phyloP scores from a whole-genome alignment of 345 rosid genomes.

The Syzygium aqueum region DNA sequence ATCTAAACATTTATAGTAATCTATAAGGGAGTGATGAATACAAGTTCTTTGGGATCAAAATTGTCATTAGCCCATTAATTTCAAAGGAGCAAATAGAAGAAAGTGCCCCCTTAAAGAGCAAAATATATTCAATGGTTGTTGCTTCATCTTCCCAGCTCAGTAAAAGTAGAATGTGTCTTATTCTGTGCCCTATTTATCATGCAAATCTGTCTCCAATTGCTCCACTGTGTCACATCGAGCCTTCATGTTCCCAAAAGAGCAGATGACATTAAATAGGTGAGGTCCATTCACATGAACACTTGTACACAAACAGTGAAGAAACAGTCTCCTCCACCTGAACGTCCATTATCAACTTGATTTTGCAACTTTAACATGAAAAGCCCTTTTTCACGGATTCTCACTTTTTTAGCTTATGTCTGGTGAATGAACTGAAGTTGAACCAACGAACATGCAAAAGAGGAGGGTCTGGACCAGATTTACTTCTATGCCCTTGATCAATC shows the following conservation, averaged over 20 bases:
- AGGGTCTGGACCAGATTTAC: not conserved
- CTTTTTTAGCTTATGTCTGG: not conserved
- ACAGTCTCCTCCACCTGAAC: not conserved
- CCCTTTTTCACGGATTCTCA: not conserved
- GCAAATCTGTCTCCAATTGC: conserved; percentile 7
- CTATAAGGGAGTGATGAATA: not conserved
- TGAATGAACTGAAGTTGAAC: not conserved
- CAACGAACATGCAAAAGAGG: not conserved
- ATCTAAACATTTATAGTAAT: not conserved
- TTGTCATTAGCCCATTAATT: not conserved
- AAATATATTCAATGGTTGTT: not conserved
- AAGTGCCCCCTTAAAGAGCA: not conserved
- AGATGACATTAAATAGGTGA: conserved; percentile 12
- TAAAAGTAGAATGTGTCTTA: not conserved
- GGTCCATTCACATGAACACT: conserved; percentile 18
- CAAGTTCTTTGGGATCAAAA: not conserved
- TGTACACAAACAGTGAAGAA: conserved; percentile 4
- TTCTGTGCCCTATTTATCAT: conserved; percentile 4
- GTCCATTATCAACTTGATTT: not conserved
- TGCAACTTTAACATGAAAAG: not conserved
- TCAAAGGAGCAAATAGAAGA: not conserved
- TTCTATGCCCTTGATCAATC: not conserved
- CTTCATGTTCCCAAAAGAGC: conserved; percentile 17
- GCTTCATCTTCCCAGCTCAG: not conserved
- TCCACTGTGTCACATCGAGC: conserved; percentile 16